Evolutionary conservation across 1,139 yeast genomes (phyloP).

Genomic region (Casaregolazyma suthepensis): DNA sequence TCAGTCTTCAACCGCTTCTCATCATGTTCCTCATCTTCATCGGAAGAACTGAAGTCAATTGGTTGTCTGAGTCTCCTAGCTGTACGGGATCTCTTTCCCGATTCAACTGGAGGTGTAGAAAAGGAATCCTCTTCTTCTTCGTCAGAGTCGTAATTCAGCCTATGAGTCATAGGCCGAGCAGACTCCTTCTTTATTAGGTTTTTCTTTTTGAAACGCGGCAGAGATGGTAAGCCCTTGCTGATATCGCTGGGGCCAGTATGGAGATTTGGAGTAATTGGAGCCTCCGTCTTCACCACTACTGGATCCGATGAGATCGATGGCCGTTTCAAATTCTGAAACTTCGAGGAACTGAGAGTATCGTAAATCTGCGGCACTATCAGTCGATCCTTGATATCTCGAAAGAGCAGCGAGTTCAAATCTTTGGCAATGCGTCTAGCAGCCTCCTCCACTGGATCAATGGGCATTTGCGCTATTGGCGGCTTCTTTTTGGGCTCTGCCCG

Average conservation of each 20-base stretch:
- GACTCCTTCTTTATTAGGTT: slow-evolving; percentile 17
- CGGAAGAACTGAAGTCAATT: slow-evolving; percentile 24
- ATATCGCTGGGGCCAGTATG: slow-evolving; percentile 6
- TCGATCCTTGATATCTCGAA: slow-evolving; percentile 71
- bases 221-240: slow-evolving; percentile 23
- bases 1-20: slow-evolving; percentile 19
- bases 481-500: background rate
- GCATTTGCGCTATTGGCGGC: background rate
- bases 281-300: slow-evolving; percentile 5
- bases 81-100: background rate
- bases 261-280: slow-evolving; percentile 1
- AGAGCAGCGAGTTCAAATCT: slow-evolving; percentile 58
- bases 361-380: slow-evolving; percentile 66
- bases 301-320: slow-evolving; percentile 2
- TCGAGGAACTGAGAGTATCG: slow-evolving; percentile 54
- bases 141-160: slow-evolving; percentile 51
- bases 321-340: slow-evolving; percentile 39
- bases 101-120: background rate
- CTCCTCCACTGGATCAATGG: slow-evolving; percentile 39
- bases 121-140: slow-evolving; percentile 36
- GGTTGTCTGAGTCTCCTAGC: background rate
- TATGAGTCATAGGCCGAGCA: slow-evolving; percentile 64
- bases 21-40: slow-evolving; percentile 17
- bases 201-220: slow-evolving; percentile 47
- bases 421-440: slow-evolving; percentile 54